phyloP scores from a whole-genome alignment of 306 rosid species.

The Quillaja saponaria region DNA sequence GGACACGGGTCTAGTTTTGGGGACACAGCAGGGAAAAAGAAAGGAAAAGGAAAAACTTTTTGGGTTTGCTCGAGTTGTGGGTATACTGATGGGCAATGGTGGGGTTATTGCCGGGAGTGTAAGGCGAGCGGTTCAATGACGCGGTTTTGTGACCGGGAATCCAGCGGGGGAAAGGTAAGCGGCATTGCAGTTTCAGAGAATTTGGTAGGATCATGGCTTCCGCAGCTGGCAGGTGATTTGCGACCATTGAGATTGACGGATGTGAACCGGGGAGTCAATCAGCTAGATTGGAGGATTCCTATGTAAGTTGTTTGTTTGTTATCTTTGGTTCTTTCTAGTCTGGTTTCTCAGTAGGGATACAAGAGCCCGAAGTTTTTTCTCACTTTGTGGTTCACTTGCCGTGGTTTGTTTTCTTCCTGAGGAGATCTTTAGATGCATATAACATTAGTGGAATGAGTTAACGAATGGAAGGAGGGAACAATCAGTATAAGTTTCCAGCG shows the following conservation, averaged over 20 bases:
- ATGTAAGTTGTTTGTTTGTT: conserved; percentile 53
- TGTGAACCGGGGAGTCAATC: conserved; percentile 60
- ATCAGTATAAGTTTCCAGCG: neutral
- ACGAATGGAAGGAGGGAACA: neutral
- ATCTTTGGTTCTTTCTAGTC: neutral
- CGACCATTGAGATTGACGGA: conserved; percentile 63
- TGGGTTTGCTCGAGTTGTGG: conserved; percentile 85
- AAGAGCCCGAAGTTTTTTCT: no score
- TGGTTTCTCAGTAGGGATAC: neutral
- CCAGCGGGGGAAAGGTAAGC: conserved; percentile 16
- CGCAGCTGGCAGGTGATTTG: conserved; percentile 38
- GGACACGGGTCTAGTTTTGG: conserved; percentile 3
- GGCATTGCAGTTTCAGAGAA: conserved; percentile 55
- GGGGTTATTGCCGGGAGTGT: conserved; percentile 72
- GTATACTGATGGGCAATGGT: conserved; percentile 63
- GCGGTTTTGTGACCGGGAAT: conserved; percentile 43
- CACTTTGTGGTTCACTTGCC: no score
- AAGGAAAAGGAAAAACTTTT: conserved; percentile 45
- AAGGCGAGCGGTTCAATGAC: conserved; percentile 39
- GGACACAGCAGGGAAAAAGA: conserved; percentile 33
- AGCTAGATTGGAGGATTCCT: conserved; percentile 61
- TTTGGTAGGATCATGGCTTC: conserved; percentile 59
- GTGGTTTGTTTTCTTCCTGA: no score
- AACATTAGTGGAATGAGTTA: no score
- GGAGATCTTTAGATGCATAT: no score